Percentiles rank a stretch among this genome's conserved stretches.
Evolutionary conservation across 192 early-diverging fungal species (phyloP).

Genomic region (Coemansia sp.): DNA sequence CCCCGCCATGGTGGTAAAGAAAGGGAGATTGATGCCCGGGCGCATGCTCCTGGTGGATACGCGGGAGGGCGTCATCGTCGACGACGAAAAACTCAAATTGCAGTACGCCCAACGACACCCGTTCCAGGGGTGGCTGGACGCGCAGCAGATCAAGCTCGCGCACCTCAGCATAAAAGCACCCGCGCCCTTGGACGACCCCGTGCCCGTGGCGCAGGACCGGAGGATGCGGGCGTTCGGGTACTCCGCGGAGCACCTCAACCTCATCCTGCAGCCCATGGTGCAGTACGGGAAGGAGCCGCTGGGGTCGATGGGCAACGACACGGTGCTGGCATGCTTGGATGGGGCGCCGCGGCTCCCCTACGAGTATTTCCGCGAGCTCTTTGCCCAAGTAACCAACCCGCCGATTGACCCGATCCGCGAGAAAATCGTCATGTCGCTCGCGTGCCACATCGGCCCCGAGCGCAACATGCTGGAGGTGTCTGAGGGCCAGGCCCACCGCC

Average conservation of each 20-base stretch:
- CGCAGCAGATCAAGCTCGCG: slow-evolving; percentile 75
- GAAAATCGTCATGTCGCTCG: slow-evolving; percentile 95
- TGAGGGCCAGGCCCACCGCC: slow-evolving; percentile 72
- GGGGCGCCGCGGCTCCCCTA: slow-evolving; percentile 85
- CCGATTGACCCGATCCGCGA: slow-evolving; percentile 99
- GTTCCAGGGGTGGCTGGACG: slow-evolving; percentile 84
- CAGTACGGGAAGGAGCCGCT: slow-evolving; percentile 92
- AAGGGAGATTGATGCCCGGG: slow-evolving; percentile 95
- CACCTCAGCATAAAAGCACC: slow-evolving; percentile 36
- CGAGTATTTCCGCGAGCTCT: slow-evolving; percentile 97
- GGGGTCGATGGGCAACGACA: slow-evolving; percentile 98
- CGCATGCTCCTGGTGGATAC: slow-evolving; percentile 98
- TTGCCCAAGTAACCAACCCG: slow-evolving; percentile 98
- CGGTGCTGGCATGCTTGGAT: slow-evolving; percentile 90
- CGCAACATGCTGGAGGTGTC: slow-evolving; percentile 91
- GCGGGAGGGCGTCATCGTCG: slow-evolving; percentile 82
- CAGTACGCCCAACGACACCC: slow-evolving; percentile 66
- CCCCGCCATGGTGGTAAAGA: slow-evolving; percentile 75
- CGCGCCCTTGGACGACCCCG: slow-evolving; percentile 52
- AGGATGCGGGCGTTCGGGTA: slow-evolving; percentile 87
- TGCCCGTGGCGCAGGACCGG: slow-evolving; percentile 69
- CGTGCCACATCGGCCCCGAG: slow-evolving; percentile 92
- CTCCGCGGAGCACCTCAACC: slow-evolving; percentile 90
- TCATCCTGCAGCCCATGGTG: slow-evolving; percentile 89
- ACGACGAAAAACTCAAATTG: slow-evolving; percentile 88